These are phyloP conservation scores for Microdochium nivale DNA, from an alignment of 2,329 filamentous ascomycete genomes.

Conservation along the genomic window DNA sequence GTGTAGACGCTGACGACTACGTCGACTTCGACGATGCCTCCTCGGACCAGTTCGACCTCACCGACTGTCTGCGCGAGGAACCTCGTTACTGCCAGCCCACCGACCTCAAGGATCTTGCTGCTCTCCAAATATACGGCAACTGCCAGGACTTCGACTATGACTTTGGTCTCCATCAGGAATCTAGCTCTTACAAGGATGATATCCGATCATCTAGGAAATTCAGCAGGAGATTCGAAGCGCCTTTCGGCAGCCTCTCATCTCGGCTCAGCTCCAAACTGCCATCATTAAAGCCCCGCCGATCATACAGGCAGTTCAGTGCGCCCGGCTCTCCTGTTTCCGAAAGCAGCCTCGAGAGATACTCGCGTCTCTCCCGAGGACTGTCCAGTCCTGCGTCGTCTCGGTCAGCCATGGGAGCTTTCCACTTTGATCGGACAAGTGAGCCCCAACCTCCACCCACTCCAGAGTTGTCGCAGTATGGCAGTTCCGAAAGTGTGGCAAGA, in stretches of 20 bases:
- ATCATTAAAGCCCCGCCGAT: conserved; percentile 41
- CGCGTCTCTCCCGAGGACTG: conserved; percentile 53
- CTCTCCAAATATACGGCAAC: conserved; percentile 25
- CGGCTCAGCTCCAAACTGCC: conserved; percentile 56
- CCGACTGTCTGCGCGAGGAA: conserved; percentile 67
- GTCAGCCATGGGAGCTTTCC: conserved; percentile 48
- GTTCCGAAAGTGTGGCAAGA: conserved; percentile 43
- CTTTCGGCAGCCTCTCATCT: conserved; percentile 53
- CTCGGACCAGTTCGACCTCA: conserved; percentile 36
- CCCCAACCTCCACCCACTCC: conserved; percentile 52
- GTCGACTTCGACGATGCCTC: conserved; percentile 36
- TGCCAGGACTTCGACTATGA: conserved; percentile 53
- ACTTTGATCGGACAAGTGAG: conserved; percentile 36
- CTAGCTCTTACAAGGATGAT: conserved; percentile 38
- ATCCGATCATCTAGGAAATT: conserved; percentile 46
- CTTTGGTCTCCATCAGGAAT: conserved; percentile 56
- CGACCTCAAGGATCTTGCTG: conserved; percentile 27
- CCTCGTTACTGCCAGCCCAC: conserved; percentile 49
- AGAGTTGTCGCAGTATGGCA: conserved; percentile 54
- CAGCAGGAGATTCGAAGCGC: conserved; percentile 45
- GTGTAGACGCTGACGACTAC: conserved; percentile 40
- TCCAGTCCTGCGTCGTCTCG: conserved; percentile 76
- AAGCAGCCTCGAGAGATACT: conserved; percentile 68
- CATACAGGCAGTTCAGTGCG: conserved; percentile 32
- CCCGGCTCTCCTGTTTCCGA: conserved; percentile 65